These are phyloP conservation scores for Penicillium lividum DNA, from an alignment of 495 filamentous ascomycete species.

Conservation along the genomic window DNA sequence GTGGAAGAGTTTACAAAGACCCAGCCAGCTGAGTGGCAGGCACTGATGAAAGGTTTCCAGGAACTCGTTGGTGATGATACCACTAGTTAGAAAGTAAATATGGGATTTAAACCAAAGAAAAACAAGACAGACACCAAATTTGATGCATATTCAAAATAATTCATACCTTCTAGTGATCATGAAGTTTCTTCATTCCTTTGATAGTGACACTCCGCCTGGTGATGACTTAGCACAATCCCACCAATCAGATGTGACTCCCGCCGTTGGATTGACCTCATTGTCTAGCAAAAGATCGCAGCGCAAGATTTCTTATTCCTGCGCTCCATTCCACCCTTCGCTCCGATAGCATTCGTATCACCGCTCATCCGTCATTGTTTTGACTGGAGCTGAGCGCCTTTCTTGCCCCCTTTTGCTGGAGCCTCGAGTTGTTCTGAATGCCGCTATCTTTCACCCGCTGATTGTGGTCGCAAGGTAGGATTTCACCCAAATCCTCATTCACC, in stretches of 20 bases:
- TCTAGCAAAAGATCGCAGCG: constrained; percentile 15
- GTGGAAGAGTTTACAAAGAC: constrained; percentile 50
- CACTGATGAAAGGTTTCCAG: constrained; percentile 48
- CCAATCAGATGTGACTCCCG: constrained; percentile 15
- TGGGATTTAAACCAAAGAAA: not conserved
- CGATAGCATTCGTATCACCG: constrained; percentile 1
- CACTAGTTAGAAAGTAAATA: not conserved
- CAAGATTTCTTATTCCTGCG: constrained; percentile 16
- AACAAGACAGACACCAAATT: not conserved
- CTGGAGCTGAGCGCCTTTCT: constrained; percentile 14
- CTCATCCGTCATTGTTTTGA: not conserved
- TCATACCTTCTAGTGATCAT: not conserved
- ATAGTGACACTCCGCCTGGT: not conserved
- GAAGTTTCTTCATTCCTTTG: not conserved
- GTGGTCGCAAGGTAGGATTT: constrained; percentile 1
- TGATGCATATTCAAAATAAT: not conserved
- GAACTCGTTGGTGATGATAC: constrained; percentile 44
- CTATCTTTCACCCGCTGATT: constrained; percentile 8
- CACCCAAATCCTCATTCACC: constrained; percentile 1
- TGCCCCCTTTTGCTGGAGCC: constrained; percentile 13
- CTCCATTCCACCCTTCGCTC: constrained; percentile 7
- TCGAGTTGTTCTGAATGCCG: constrained; percentile 15
- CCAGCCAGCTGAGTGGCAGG: constrained; percentile 46
- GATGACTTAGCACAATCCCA: constrained; percentile 22
- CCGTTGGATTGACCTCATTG: constrained; percentile 26